Percentiles rank a stretch among this genome's conserved stretches.
phyloP scores from a whole-genome alignment of 768 basidiomycete species.

The Amanita rimosa region DNA sequence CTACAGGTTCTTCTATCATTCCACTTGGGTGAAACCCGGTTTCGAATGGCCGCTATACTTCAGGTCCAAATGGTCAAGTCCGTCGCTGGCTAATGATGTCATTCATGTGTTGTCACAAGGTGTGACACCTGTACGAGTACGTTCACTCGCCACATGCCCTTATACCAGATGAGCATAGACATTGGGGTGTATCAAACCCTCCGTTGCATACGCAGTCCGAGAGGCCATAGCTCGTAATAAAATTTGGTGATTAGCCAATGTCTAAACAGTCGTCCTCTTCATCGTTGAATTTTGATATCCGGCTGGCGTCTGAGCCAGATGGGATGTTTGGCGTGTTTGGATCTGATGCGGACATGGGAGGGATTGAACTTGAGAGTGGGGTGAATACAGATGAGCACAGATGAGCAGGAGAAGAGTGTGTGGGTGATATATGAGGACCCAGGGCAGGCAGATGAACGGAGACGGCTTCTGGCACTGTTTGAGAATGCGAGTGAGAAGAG shows the following conservation, averaged over 20 bases:
- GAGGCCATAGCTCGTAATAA: constrained; percentile 6
- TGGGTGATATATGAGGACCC: constrained; percentile 64
- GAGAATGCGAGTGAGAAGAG: constrained; percentile 13
- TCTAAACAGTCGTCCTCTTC: constrained; percentile 25
- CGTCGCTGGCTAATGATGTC: too few species aligned
- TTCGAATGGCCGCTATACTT: too few species aligned
- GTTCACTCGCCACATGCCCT: too few species aligned
- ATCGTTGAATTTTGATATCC: constrained; percentile 14
- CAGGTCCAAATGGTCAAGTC: too few species aligned
- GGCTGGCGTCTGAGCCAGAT: constrained; percentile 10
- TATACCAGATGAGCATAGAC: neutral
- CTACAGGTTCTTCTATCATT: too few species aligned
- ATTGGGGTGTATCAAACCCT: neutral
- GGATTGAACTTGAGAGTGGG: neutral
- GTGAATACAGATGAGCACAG: constrained; percentile 4
- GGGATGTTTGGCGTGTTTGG: constrained; percentile 15
- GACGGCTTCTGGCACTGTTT: constrained; percentile 44
- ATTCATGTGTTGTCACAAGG: too few species aligned
- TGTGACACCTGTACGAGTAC: too few species aligned
- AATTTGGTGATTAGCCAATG: constrained; percentile 17
- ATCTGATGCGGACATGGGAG: constrained; percentile 13
- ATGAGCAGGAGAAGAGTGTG: constrained; percentile 31
- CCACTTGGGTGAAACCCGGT: too few species aligned
- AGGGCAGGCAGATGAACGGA: constrained; percentile 45
- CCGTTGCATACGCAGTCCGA: constrained; percentile 10